Evolutionary conservation across 306 rosid species (phyloP).

Genomic region (Vicia sativa): DNA sequence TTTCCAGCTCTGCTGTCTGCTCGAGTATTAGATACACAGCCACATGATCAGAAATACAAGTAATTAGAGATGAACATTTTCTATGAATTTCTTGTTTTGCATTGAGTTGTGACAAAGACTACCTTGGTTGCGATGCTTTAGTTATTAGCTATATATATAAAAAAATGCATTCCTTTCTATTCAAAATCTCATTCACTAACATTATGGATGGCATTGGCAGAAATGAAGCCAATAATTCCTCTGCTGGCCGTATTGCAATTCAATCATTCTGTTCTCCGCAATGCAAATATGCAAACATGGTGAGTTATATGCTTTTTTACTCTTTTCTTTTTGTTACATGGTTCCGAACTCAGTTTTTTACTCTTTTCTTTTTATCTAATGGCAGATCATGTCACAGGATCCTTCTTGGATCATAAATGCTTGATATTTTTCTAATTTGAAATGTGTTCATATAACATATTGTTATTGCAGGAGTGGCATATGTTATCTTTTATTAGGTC

Average conservation of each 20-base stretch:
- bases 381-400: neutral
- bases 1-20: neutral
- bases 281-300: conserved; percentile 69
- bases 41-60: neutral
- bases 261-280: conserved; percentile 94
- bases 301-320: conserved; percentile 43
- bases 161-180: conserved; percentile 9
- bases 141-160: too few relatives aligned
- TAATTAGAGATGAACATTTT: conserved; percentile 2
- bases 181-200: conserved; percentile 34
- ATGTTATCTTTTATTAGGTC: conserved; percentile 81
- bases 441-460: conserved; percentile 1
- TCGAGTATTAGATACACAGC: neutral
- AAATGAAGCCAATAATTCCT: conserved; percentile 49
- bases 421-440: neutral
- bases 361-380: neutral
- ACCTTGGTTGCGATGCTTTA: neutral
- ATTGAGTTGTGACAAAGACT: conserved; percentile 22
- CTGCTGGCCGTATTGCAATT: conserved; percentile 77
- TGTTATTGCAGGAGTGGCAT: conserved; percentile 77
- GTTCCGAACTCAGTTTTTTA: conserved; percentile 22
- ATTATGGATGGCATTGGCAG: conserved; percentile 41
- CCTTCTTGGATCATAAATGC: neutral
- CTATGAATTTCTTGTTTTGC: conserved; percentile 10
- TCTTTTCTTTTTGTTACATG: neutral